Conservation (phyloP, 202 grass and related monocot genomes). For the Eragrostis tef region DNA sequence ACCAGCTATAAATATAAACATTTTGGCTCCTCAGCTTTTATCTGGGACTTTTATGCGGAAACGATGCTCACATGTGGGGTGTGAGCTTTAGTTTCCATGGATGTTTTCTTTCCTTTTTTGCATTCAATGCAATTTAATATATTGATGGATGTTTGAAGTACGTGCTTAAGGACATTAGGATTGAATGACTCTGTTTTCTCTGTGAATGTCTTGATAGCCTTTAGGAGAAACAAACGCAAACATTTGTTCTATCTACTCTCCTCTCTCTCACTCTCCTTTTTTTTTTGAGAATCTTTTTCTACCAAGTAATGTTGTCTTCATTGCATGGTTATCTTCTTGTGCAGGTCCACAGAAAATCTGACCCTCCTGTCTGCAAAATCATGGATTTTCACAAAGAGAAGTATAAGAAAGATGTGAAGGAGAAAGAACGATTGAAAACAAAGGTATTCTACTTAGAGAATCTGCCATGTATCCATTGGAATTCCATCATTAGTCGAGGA, state of each 20-base stretch:
- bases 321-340: constrained; percentile 17
- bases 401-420: constrained; percentile 69
- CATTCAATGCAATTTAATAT: not conserved
- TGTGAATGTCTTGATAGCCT: not conserved
- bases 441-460: constrained; percentile 59
- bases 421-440: constrained; percentile 74
- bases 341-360: constrained; percentile 68
- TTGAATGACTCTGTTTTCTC: not conserved
- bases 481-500: not conserved
- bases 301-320: not conserved
- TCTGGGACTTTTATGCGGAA: not conserved
- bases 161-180: not conserved
- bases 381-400: constrained; percentile 95
- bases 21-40: not conserved
- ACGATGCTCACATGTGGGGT: not conserved
- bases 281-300: too few species aligned
- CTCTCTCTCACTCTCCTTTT: too few species aligned
- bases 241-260: constrained; percentile 4
- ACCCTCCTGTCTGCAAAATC: constrained; percentile 94
- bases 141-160: not conserved
- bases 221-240: not conserved
- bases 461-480: not conserved
- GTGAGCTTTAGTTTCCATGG: not conserved
- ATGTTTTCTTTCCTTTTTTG: not conserved
- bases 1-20: not conserved